phyloP scores from a whole-genome alignment of 768 basidiomycete genomes.

The Clavulina sp. region DNA sequence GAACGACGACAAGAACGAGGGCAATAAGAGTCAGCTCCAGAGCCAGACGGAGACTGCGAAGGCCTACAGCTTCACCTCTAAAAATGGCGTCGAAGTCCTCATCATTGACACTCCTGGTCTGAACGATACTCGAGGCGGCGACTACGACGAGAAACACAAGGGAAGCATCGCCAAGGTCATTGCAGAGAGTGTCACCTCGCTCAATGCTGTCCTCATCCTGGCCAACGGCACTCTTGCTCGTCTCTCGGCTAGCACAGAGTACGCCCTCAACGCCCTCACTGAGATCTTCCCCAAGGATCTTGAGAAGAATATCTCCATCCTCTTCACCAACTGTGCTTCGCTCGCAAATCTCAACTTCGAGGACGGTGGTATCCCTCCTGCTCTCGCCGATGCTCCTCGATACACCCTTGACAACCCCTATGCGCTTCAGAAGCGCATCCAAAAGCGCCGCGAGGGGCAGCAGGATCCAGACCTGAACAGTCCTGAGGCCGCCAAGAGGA shows the following conservation, averaged over 20 bases:
- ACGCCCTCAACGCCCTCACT: constrained; percentile 15
- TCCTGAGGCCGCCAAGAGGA: too few relatives aligned
- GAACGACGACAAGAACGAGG: too few relatives aligned
- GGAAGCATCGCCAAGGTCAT: constrained; percentile 16
- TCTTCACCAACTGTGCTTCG: constrained; percentile 14
- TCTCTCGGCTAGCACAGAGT: constrained; percentile 16
- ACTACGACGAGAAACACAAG: constrained; percentile 16
- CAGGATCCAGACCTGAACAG: too few relatives aligned
- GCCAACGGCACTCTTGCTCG: constrained; percentile 17
- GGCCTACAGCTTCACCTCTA: constrained; percentile 5
- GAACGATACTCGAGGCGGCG: constrained; percentile 17
- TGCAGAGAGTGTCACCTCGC: constrained; percentile 9
- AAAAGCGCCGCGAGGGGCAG: too few relatives aligned
- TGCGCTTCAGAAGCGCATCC: background rate
- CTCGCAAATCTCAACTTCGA: constrained; percentile 14
- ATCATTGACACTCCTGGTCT: constrained; percentile 20
- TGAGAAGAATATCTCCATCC: constrained; percentile 16
- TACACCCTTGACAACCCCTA: constrained; percentile 3
- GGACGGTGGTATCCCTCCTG: constrained; percentile 10
- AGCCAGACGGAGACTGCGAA: constrained; percentile 8
- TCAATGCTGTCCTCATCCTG: constrained; percentile 18
- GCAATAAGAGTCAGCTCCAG: too few relatives aligned
- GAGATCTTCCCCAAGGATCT: constrained; percentile 16
- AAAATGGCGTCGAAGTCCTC: constrained; percentile 9
- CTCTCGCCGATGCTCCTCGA: constrained; percentile 4